phyloP scores from a whole-genome alignment of 2,329 filamentous ascomycete species.

The Fusarium sp. region DNA sequence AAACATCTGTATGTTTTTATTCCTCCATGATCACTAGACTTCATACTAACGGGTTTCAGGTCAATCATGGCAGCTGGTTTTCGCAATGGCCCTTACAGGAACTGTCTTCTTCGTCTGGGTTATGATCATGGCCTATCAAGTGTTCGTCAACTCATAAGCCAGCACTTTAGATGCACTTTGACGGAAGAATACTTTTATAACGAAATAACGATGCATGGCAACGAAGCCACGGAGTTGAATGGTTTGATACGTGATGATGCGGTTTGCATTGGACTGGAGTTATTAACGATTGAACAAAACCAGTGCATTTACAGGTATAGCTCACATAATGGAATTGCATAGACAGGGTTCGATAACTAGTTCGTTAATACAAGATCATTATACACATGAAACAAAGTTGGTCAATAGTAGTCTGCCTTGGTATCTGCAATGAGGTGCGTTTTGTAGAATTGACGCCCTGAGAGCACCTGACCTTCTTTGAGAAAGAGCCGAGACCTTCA shows the following conservation, averaged over 20 bases:
- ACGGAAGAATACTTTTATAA: conserved; percentile 9
- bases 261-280: conserved; percentile 34
- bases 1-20: conserved; percentile 67
- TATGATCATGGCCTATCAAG: conserved; percentile 75
- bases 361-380: background rate
- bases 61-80: conserved; percentile 73
- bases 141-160: conserved; percentile 61
- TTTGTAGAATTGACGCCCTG: conserved; percentile 22
- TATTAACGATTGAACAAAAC: conserved; percentile 7
- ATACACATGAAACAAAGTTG: conserved; percentile 7
- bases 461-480: background rate
- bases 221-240: conserved; percentile 33
- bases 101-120: conserved; percentile 73
- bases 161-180: background rate
- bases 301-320: conserved; percentile 14
- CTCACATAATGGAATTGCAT: background rate
- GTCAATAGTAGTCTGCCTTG: background rate
- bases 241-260: background rate
- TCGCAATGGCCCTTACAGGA: conserved; percentile 71
- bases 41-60: conserved; percentile 53
- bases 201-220: conserved; percentile 40
- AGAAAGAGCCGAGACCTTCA: background rate
- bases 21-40: background rate
- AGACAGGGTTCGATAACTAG: background rate
- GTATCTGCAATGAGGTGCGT: background rate